A percentile compares a stretch with the other conserved stretches of the same genome.
Evolutionary conservation across 495 filamentous ascomycete genomes (phyloP).

Genomic region (Lasiosphaeris hirsuta): DNA sequence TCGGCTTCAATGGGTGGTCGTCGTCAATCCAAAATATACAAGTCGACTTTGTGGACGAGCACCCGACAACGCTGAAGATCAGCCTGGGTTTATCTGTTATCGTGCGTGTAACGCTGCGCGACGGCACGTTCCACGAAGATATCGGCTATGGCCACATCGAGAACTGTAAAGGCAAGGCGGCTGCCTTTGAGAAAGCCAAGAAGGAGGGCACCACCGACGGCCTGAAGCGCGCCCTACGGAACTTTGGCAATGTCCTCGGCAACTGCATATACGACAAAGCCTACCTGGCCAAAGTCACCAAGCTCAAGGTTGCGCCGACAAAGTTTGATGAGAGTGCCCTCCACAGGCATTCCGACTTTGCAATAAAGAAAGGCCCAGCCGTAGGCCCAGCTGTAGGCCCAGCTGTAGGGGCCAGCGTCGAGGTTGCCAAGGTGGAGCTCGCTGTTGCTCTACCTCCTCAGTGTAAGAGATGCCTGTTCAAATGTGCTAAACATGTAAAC

Average conservation of each 20-base stretch:
- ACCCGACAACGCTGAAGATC: constrained; percentile 60
- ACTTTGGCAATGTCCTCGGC: constrained; percentile 92
- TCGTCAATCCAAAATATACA: constrained; percentile 83
- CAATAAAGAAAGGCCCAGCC: constrained; percentile 54
- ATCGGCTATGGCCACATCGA: constrained; percentile 94
- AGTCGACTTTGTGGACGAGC: constrained; percentile 78
- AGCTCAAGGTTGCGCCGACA: constrained; percentile 65
- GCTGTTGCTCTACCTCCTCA: constrained; percentile 1
- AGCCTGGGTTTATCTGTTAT: constrained; percentile 82
- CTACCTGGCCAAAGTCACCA: constrained; percentile 79
- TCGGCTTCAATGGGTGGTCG: constrained; percentile 99
- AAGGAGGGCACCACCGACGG: constrained; percentile 96
- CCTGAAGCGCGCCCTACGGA: constrained; percentile 82
- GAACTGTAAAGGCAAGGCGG: constrained; percentile 90
- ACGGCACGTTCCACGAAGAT: constrained; percentile 95
- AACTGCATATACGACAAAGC: constrained; percentile 98
- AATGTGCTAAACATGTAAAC: not conserved
- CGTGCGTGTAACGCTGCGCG: constrained; percentile 80
- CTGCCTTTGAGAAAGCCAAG: constrained; percentile 95
- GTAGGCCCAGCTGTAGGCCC: constrained; percentile 19
- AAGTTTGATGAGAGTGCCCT: constrained; percentile 74
- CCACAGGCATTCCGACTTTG: constrained; percentile 74
- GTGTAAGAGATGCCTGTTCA: not conserved
- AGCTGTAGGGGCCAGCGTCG: too few species aligned
- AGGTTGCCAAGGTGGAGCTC: constrained; percentile 26